A percentile compares a stretch with the other conserved stretches of the same genome.
Conservation (phyloP, 2,329 filamentous ascomycete species). For the Colletotrichum destructivum region DNA sequence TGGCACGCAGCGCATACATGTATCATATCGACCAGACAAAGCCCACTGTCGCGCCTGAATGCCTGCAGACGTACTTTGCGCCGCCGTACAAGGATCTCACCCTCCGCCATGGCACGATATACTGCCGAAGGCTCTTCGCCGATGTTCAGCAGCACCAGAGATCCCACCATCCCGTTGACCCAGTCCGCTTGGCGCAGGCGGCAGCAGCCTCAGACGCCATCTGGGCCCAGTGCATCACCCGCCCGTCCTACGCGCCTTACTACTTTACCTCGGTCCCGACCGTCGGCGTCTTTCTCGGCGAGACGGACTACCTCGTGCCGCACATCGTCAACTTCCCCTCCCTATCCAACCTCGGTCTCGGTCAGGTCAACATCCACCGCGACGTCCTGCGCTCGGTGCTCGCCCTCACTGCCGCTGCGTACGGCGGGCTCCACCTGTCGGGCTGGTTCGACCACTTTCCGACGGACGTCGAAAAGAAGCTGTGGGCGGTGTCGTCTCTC, state of each 20-base stretch:
- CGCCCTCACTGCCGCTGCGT: conserved; percentile 35
- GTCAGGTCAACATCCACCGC: conserved; percentile 38
- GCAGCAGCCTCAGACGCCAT: conserved; percentile 9
- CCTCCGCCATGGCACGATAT: conserved; percentile 27
- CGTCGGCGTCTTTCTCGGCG: conserved; percentile 35
- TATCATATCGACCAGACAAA: conserved; percentile 38
- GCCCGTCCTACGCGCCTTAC: conserved; percentile 3
- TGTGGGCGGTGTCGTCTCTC: conserved; percentile 46
- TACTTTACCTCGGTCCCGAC: conserved; percentile 34
- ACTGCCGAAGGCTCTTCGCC: conserved; percentile 28
- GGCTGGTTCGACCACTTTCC: conserved; percentile 50
- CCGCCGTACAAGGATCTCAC: conserved; percentile 13
- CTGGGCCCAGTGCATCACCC: conserved; percentile 18
- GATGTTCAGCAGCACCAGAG: conserved; percentile 19
- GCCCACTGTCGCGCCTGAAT: conserved; percentile 33
- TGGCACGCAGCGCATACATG: conserved; percentile 20
- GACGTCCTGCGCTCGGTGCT: conserved; percentile 36
- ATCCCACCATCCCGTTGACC: conserved; percentile 8
- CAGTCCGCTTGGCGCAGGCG: neutral
- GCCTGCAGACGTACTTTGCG: conserved; percentile 22
- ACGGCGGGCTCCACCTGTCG: conserved; percentile 44
- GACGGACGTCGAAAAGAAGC: conserved; percentile 42
- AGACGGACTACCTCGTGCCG: conserved; percentile 35
- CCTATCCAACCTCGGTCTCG: conserved; percentile 34
- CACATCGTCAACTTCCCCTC: conserved; percentile 33